These are phyloP conservation scores for Cicer cuneatum DNA, from an alignment of 306 rosid genomes.

Conservation along the genomic window DNA sequence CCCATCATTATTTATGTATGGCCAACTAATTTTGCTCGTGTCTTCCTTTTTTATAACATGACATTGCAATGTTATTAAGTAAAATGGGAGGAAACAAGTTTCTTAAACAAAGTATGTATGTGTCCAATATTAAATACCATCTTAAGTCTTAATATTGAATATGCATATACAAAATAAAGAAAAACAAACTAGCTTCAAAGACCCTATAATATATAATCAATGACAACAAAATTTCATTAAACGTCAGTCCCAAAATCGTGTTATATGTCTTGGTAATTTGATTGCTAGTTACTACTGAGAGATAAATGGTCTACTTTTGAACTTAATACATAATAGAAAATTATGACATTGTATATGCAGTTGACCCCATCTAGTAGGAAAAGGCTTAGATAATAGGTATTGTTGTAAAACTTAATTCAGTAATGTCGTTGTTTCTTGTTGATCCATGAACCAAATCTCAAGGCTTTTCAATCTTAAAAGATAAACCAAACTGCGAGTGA, in stretches of 20 bases:
- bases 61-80: too few species aligned
- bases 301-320: neutral
- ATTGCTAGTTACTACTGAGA: neutral
- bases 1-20: neutral
- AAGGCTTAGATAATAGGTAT: neutral
- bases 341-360: neutral
- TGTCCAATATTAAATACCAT: too few species aligned
- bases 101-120: too few species aligned
- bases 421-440: neutral
- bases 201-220: too few species aligned
- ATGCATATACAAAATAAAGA: too few species aligned
- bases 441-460: slow-evolving; percentile 2
- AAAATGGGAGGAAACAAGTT: too few species aligned
- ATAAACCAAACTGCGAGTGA: neutral
- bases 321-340: neutral
- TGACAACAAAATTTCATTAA: too few species aligned
- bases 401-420: neutral
- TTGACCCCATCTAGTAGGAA: neutral
- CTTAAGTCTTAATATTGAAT: too few species aligned
- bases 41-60: too few species aligned
- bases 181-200: too few species aligned
- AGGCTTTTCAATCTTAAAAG: neutral
- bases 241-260: neutral
- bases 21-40: too few species aligned
- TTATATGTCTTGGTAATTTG: neutral